These are phyloP conservation scores for Dioszegia aurantiaca DNA, from an alignment of 768 basidiomycete genomes.

Conservation along the genomic window DNA sequence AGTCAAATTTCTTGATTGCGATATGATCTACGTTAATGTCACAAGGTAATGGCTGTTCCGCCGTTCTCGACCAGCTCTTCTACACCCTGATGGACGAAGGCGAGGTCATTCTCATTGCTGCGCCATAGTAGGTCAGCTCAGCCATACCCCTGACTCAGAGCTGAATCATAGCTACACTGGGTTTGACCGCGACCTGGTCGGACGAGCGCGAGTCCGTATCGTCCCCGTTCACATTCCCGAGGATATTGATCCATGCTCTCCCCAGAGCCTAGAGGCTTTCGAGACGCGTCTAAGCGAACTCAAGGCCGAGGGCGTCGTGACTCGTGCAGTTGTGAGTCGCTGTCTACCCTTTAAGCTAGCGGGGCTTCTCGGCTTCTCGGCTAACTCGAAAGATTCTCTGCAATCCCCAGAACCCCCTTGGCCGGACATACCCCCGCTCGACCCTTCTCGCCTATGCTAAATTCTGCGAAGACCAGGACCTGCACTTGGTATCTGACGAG, in stretches of 20 bases:
- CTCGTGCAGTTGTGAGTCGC: constrained; percentile 35
- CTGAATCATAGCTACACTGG: constrained; percentile 37
- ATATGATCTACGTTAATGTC: constrained; percentile 5
- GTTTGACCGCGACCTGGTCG: constrained; percentile 42
- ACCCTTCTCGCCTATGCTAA: constrained; percentile 45
- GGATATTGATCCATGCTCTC: constrained; percentile 26
- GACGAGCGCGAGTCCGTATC: constrained; percentile 33
- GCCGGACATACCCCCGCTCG: constrained; percentile 38
- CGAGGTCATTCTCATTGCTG: constrained; percentile 44
- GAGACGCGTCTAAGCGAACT: constrained; percentile 29
- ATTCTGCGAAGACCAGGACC: constrained; percentile 49
- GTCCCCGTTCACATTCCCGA: constrained; percentile 31
- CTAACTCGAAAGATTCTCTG: constrained; percentile 32
- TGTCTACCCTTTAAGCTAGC: background rate
- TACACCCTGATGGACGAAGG: constrained; percentile 47
- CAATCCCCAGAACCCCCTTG: constrained; percentile 42
- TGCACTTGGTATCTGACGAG: constrained; percentile 51
- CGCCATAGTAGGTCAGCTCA: constrained; percentile 39
- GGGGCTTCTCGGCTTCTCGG: no score
- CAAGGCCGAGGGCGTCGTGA: constrained; percentile 32
- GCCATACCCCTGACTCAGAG: background rate
- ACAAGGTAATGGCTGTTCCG: constrained; percentile 39
- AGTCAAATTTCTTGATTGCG: background rate
- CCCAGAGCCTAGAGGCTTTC: constrained; percentile 27
- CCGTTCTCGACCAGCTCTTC: constrained; percentile 47